Evolutionary conservation across 148 eudicot genomes (phyloP).

Genomic region (Camellia japonica): DNA sequence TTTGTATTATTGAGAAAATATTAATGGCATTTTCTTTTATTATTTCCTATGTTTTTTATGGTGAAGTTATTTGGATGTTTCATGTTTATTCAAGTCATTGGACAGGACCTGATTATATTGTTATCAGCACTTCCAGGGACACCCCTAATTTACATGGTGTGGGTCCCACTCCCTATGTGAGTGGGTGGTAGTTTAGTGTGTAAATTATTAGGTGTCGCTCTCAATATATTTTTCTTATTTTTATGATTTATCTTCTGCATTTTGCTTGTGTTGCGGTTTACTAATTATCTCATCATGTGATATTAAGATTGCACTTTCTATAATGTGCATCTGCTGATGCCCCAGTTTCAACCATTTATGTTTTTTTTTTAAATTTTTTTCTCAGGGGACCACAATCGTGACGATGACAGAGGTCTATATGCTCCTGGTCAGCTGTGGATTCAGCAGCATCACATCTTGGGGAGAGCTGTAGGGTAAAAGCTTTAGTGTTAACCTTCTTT

Average conservation of each 20-base stretch:
- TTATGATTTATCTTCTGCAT: background rate
- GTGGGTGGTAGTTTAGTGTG: too few relatives aligned
- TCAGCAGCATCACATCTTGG: slow-evolving; percentile 75
- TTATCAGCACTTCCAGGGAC: too few relatives aligned
- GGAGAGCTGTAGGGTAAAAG: slow-evolving; percentile 81
- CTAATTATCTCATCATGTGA: background rate
- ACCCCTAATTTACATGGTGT: too few relatives aligned
- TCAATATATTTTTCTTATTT: background rate
- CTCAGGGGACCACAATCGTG: slow-evolving; percentile 70
- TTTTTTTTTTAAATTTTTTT: background rate
- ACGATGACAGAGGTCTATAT: slow-evolving; percentile 67
- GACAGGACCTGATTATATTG: background rate
- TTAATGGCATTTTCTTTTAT: background rate
- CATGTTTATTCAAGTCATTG: background rate
- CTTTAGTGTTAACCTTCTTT: slow-evolving; percentile 3
- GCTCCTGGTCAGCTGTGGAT: slow-evolving; percentile 82
- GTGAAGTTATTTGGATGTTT: slow-evolving; percentile 1
- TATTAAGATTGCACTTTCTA: background rate
- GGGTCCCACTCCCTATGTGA: too few relatives aligned
- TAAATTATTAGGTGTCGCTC: too few relatives aligned
- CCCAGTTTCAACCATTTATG: background rate
- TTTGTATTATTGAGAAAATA: background rate
- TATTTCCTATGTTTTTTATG: background rate
- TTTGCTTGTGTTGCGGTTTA: background rate
- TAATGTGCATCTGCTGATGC: background rate